Percentiles rank a stretch among this genome's conserved stretches.
phyloP scores from a whole-genome alignment of 2,329 filamentous ascomycete species.

The Ophiostoma pallidulum region DNA sequence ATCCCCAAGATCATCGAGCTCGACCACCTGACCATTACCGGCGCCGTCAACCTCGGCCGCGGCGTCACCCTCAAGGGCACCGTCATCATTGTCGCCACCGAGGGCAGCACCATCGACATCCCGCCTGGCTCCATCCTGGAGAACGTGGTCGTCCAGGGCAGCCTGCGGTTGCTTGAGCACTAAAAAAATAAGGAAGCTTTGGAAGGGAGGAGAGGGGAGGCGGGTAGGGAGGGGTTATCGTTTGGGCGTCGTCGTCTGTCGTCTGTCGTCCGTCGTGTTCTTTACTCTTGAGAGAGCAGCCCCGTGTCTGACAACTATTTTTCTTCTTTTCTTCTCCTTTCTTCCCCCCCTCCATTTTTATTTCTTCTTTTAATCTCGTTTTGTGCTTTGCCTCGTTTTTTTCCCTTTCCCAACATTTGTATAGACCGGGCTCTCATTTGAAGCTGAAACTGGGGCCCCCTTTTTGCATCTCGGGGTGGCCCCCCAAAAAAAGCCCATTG shows the following conservation, averaged over 20 bases:
- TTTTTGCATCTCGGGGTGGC: no score
- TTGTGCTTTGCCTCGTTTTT: no score
- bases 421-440: no score
- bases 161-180: constrained; percentile 65
- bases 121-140: constrained; percentile 94
- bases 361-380: background rate
- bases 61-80: constrained; percentile 96
- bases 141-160: constrained; percentile 98
- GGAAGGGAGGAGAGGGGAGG: no score
- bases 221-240: no score
- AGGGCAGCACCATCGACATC: constrained; percentile 96
- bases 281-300: background rate
- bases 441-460: no score
- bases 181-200: no score
- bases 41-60: constrained; percentile 90
- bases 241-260: background rate
- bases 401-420: no score
- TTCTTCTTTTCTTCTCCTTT: background rate
- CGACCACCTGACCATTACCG: constrained; percentile 94
- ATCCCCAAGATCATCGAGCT: constrained; percentile 88
- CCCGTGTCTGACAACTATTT: background rate
- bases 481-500: no score
- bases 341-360: background rate
- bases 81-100: constrained; percentile 96
- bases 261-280: background rate